Evolutionary conservation across 2,329 filamentous ascomycete genomes (phyloP).

Genomic region (Trichoderma sp.): DNA sequence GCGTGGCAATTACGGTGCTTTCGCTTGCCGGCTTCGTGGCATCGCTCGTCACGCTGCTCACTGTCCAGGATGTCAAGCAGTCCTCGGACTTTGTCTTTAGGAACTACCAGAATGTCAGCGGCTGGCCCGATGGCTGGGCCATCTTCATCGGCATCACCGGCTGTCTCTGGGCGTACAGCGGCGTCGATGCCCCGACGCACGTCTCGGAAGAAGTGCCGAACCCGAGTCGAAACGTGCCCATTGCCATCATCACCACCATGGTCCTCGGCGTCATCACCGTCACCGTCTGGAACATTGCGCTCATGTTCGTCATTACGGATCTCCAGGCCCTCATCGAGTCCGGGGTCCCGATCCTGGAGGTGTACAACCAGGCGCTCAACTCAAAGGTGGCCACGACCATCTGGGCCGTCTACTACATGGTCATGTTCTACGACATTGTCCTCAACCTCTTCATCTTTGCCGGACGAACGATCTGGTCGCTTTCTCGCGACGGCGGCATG

Average conservation of each 20-base stretch:
- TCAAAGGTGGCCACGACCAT: slow-evolving; percentile 35
- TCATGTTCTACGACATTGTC: slow-evolving; percentile 37
- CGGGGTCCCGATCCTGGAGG: slow-evolving; percentile 34
- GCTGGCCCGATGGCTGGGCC: slow-evolving; percentile 36
- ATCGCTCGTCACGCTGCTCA: slow-evolving; percentile 32
- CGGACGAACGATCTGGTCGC: slow-evolving; percentile 35
- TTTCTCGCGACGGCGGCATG: slow-evolving; percentile 35
- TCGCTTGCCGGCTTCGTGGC: slow-evolving; percentile 34
- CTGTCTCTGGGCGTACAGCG: slow-evolving; percentile 35
- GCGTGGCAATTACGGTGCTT: slow-evolving; percentile 33
- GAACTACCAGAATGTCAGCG: slow-evolving; percentile 34
- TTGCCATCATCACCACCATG: slow-evolving; percentile 35
- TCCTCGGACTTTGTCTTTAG: slow-evolving; percentile 31
- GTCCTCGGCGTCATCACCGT: slow-evolving; percentile 33
- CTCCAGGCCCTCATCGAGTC: slow-evolving; percentile 34
- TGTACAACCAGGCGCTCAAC: slow-evolving; percentile 34
- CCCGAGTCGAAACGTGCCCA: slow-evolving; percentile 35
- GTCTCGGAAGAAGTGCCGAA: slow-evolving; percentile 35
- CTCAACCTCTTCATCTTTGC: slow-evolving; percentile 36
- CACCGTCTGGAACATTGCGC: slow-evolving; percentile 34
- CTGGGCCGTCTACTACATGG: slow-evolving; percentile 35
- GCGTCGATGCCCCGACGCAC: slow-evolving; percentile 34
- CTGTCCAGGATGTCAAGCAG: slow-evolving; percentile 33
- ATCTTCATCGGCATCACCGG: slow-evolving; percentile 34
- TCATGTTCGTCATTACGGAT: slow-evolving; percentile 36